Evolutionary conservation across 192 early-diverging fungal species (phyloP), one percentile per base, ranked within the genome.

Genomic region (Coemansia aciculifera): DNA sequence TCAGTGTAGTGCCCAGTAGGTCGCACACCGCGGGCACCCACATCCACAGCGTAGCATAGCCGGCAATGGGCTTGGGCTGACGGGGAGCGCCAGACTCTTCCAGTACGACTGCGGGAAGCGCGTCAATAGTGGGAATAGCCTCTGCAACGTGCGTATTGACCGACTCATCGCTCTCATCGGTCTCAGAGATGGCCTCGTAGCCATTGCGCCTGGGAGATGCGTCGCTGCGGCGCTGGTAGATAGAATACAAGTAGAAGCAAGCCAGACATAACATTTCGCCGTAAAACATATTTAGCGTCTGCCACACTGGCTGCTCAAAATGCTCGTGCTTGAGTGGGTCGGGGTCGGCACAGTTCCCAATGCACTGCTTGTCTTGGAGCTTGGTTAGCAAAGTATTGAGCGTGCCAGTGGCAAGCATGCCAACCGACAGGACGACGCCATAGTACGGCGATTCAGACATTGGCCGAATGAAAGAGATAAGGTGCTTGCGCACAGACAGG

Each of bases 281-380:
- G 39, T 94, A 75, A 77, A 97, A 99, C 97, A 99, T 99, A 64
- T 92, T 95, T 57, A 99, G 84, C 24, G 97, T 98, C 87, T 97
- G 95, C 91, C 92, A 95, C n/a, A 96, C 84, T 13, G 97, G 97
- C 81, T 99, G 97, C 76, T 99, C 95, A 87, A 94, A 99, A 51
- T 90, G 85, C 51, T 89, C 73, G 44, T 85, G 83, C 19, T 90
- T 86, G 12, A 69, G 70, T 3, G 86, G 84, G 64, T 95, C 89
- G 13, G 89, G 86, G 75, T 86, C 87, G 51, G 92, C 86, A 70
- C 97, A 98, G 85, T 96, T 92, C 8, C 79, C 84, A 32, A 99
- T 90, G 76, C 97, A 99, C 61, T 91, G 88, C 83, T 90, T 91
- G 75, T 98, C 95, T 83, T 99, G 97, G 27, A 87, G 82, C 81